Evolutionary conservation across 2,329 filamentous ascomycete species (phyloP), one percentile per base, ranked within the genome.

Genomic region (Cercospora sp.): DNA sequence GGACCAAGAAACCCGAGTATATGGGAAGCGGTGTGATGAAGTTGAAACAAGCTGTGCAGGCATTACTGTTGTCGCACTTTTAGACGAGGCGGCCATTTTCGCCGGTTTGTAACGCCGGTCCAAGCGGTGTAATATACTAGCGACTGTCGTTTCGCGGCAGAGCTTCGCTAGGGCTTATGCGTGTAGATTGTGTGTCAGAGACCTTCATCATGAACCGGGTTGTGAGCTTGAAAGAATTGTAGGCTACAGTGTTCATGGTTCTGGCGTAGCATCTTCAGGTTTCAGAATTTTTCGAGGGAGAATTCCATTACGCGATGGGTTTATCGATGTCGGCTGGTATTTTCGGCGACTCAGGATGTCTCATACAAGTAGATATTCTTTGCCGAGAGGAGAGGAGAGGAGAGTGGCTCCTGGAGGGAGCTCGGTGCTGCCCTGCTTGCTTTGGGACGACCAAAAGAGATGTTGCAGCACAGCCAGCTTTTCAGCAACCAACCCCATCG

Each of bases 21-120:
- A 16, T 53, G 40, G 30, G 6, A 51, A 51, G 53, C 53, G 53
- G 53, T 28, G 53, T 58, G 49, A 53, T 53, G 21, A 28, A 53
- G 49, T 53, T 28, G 21, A 53, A 53, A 53, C 49, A 53, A 53
- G 49, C 49, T 53, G 49, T 53, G 49, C 49, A 24, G 49, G 49
- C 18, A 53, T 53, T 53, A 16, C 1, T 26, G 10, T 24, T 53
- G 18, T 53, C 49, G 49, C 49, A 28, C 49, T 13, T 24, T 5
- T 18, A 16, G 5, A 28, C 13, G 13, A 53, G 26, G 9, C 26
- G 21, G 21, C 21, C 10, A 21, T 53, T 53, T 28, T 53, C 13
- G 49, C 49, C 26, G 49, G 18, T 21, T 53, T 53, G 21, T 16
- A 53, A 53, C 49, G 49, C 49, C 49, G 49, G 49, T 53, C 18